Evolutionary conservation across 371 early-diverging fungal species (phyloP).

Genomic region (Mucor mucedo): DNA sequence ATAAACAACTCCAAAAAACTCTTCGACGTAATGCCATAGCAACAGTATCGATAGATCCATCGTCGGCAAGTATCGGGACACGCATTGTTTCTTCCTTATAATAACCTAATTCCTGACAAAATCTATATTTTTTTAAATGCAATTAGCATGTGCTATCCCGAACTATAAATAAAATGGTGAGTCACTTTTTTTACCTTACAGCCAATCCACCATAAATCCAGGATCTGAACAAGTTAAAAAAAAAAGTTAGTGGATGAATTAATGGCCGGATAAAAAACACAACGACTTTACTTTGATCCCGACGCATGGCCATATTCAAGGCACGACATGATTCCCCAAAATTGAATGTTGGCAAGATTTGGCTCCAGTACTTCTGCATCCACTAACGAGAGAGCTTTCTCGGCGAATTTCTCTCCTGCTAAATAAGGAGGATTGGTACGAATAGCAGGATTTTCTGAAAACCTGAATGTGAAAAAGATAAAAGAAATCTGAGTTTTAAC

Average conservation of each 20-base stretch:
- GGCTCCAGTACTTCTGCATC: conserved; percentile 52
- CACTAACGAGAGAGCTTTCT: conserved; percentile 46
- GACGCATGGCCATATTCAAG: conserved; percentile 66
- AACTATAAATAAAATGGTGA: not conserved
- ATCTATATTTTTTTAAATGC: conserved; percentile 28
- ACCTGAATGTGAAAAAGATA: conserved; percentile 21
- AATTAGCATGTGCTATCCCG: too few relatives aligned
- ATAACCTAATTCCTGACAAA: conserved; percentile 62
- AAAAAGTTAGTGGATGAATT: conserved; percentile 7
- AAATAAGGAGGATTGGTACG: conserved; percentile 48
- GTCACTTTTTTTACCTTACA: conserved; percentile 31
- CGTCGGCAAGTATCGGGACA: conserved; percentile 37
- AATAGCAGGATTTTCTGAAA: conserved; percentile 46
- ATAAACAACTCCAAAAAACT: conserved; percentile 63
- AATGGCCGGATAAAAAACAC: not conserved
- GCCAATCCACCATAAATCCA: conserved; percentile 77
- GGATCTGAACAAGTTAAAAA: conserved; percentile 33
- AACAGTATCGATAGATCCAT: conserved; percentile 52
- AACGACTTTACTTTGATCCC: conserved; percentile 51
- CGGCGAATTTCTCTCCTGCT: conserved; percentile 48
- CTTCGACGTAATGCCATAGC: conserved; percentile 59
- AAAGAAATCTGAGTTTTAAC: not conserved
- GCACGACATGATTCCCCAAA: conserved; percentile 63
- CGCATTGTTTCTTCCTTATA: conserved; percentile 58
- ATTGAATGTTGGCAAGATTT: conserved; percentile 60